Evolutionary conservation across 1,284 basidiomycete genomes (phyloP).

Genomic region (Kwoniella shivajii): DNA sequence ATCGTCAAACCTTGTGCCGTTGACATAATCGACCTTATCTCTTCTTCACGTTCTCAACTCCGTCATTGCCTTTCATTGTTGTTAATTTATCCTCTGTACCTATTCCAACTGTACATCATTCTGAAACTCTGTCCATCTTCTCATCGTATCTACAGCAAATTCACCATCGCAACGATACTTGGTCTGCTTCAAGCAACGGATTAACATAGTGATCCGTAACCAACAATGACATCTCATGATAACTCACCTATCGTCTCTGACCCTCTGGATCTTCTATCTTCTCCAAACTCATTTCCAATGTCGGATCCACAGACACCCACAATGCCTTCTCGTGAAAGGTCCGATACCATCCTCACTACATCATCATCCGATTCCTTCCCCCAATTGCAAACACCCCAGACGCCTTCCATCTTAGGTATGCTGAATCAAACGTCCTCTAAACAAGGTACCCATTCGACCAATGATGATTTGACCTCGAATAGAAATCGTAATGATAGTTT

Average conservation of each 20-base stretch:
- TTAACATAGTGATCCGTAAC: too few species aligned
- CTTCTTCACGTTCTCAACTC: too few species aligned
- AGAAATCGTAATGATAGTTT: conserved; percentile 14
- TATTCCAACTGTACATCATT: too few species aligned
- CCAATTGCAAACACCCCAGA: conserved; percentile 24
- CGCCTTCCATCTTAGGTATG: conserved; percentile 21
- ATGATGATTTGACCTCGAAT: not conserved
- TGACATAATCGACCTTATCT: not conserved
- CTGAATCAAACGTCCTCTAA: not conserved
- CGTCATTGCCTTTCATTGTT: too few species aligned
- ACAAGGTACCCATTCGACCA: conserved; percentile 4
- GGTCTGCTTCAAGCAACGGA: too few species aligned
- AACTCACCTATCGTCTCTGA: not conserved
- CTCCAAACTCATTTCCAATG: not conserved
- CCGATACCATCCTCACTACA: conserved; percentile 25
- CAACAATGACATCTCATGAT: not conserved
- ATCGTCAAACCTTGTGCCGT: not conserved
- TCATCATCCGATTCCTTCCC: conserved; percentile 22
- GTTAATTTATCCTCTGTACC: too few species aligned
- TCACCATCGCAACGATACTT: too few species aligned
- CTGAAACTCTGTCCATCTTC: too few species aligned
- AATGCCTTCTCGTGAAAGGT: conserved; percentile 13
- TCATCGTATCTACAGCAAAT: too few species aligned
- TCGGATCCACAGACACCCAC: conserved; percentile 1
- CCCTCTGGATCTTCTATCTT: too few species aligned